Percentiles rank a stretch among this genome's conserved stretches.
Evolutionary conservation across 2,329 filamentous ascomycete species (phyloP).

Genomic region (Pleoardoris graminearum): DNA sequence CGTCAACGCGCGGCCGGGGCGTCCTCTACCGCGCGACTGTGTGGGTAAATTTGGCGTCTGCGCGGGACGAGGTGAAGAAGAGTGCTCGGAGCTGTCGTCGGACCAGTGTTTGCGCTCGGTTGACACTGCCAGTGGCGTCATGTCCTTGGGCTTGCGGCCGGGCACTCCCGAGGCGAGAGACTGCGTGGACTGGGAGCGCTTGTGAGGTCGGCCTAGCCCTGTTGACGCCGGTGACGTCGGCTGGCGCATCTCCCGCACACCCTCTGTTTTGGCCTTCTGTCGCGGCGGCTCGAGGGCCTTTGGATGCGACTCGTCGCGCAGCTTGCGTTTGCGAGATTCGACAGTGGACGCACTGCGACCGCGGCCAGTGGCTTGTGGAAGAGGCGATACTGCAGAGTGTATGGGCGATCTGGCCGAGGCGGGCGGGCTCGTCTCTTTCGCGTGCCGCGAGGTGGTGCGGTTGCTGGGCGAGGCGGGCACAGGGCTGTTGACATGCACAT

Average conservation of each 20-base stretch:
- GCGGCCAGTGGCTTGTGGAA: slow-evolving; percentile 30
- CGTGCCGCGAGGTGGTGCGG: slow-evolving; percentile 37
- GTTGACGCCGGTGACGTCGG: slow-evolving; percentile 40
- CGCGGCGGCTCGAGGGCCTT: slow-evolving; percentile 45
- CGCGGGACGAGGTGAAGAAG: slow-evolving; percentile 40
- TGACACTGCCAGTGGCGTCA: slow-evolving; percentile 33
- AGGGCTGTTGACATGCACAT: slow-evolving; percentile 38
- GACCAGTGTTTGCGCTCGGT: slow-evolving; percentile 39
- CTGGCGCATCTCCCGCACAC: slow-evolving; percentile 36
- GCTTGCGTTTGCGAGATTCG: slow-evolving; percentile 47
- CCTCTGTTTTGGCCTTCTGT: slow-evolving; percentile 46
- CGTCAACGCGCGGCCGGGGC: slow-evolving; percentile 63
- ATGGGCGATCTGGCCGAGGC: slow-evolving; percentile 33
- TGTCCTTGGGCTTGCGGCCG: slow-evolving; percentile 42
- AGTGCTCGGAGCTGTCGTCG: slow-evolving; percentile 43
- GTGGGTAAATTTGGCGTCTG: slow-evolving; percentile 34
- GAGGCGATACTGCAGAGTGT: slow-evolving; percentile 31
- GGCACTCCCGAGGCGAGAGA: slow-evolving; percentile 34
- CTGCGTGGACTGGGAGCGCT: slow-evolving; percentile 46
- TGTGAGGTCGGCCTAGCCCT: slow-evolving; percentile 41
- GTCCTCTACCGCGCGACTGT: slow-evolving; percentile 52
- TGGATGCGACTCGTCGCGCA: slow-evolving; percentile 42
- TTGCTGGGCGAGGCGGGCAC: slow-evolving; percentile 43
- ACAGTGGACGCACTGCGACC: slow-evolving; percentile 44
- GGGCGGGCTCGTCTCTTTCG: slow-evolving; percentile 41